These are phyloP conservation scores for Gleditsia sinensis DNA, from an alignment of 306 rosid species.

Conservation along the genomic window DNA sequence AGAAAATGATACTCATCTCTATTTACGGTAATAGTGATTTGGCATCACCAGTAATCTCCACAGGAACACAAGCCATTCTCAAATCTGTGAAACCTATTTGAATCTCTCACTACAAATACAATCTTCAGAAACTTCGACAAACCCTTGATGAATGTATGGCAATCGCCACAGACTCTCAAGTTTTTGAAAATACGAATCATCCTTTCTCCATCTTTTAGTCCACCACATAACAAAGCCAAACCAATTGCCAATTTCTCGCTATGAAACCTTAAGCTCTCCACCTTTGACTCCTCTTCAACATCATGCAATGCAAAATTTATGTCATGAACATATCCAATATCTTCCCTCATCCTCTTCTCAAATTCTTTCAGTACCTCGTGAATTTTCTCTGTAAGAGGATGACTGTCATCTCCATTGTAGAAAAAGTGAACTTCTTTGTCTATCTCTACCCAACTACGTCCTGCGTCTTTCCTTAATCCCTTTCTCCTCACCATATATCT, in stretches of 20 bases:
- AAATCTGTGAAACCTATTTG: conserved; percentile 61
- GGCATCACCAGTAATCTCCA: conserved; percentile 63
- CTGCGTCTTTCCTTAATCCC: conserved; percentile 64
- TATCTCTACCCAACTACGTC: conserved; percentile 72
- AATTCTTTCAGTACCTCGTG: conserved; percentile 51
- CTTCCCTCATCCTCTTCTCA: conserved; percentile 59
- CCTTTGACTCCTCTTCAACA: conserved; percentile 68
- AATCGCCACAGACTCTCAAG: conserved; percentile 55
- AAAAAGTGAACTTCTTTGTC: conserved; percentile 61
- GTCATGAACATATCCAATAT: conserved; percentile 53
- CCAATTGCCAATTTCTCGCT: conserved; percentile 77
- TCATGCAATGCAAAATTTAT: conserved; percentile 56
- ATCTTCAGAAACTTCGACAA: conserved; percentile 47
- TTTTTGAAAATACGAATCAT: conserved; percentile 60
- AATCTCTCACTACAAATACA: conserved; percentile 46
- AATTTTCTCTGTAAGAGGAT: conserved; percentile 54
- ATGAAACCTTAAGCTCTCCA: conserved; percentile 66
- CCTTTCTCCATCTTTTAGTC: conserved; percentile 29
- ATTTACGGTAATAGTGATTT: too few species aligned
- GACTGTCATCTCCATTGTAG: conserved; percentile 55
- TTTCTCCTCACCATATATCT: conserved; percentile 50
- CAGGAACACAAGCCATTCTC: conserved; percentile 61
- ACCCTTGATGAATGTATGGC: conserved; percentile 51
- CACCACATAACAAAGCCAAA: conserved; percentile 53
- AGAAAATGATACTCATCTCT: too few species aligned